A percentile compares a stretch with the other conserved stretches of the same genome.
These are phyloP conservation scores for Steccherinum ochraceum DNA, from an alignment of 768 basidiomycete species.

Conservation along the genomic window DNA sequence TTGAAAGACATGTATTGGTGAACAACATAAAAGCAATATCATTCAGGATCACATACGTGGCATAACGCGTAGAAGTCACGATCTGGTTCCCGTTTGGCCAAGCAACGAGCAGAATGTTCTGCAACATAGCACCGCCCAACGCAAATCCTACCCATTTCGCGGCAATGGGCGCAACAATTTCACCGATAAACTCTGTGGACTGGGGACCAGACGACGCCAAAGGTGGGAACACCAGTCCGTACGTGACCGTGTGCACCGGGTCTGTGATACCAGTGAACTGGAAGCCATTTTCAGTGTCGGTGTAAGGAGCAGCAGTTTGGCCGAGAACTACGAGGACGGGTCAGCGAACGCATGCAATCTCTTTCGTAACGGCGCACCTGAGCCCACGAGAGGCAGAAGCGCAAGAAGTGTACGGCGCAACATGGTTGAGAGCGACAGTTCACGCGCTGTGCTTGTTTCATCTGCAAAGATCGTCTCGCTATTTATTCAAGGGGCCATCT, in stretches of 20 bases:
- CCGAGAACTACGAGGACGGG: conserved; percentile 28
- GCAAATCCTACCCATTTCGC: conserved; percentile 52
- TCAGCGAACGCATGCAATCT: background rate
- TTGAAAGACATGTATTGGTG: background rate
- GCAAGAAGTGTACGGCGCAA: conserved; percentile 21
- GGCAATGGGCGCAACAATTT: conserved; percentile 49
- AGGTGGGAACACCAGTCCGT: conserved; percentile 50
- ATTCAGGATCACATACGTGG: conserved; percentile 37
- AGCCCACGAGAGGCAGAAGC: conserved; percentile 33
- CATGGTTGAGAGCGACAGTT: conserved; percentile 11
- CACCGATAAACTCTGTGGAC: conserved; percentile 53
- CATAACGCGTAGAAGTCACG: conserved; percentile 45
- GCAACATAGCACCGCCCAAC: conserved; percentile 48
- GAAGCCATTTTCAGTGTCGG: conserved; percentile 51
- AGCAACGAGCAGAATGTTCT: conserved; percentile 51
- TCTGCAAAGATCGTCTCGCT: background rate
- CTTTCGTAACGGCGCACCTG: conserved; percentile 25
- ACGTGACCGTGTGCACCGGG: conserved; percentile 25
- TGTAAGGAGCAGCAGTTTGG: conserved; percentile 37
- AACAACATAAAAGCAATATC: background rate
- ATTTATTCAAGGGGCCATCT: background rate
- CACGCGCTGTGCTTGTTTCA: background rate
- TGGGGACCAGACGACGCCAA: conserved; percentile 31
- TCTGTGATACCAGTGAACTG: conserved; percentile 36
- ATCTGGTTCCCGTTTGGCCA: conserved; percentile 53